Percentiles rank a stretch among this genome's conserved stretches.
Conservation (phyloP, 352 stramenopile genomes). For the Lagenidium sp. region DNA sequence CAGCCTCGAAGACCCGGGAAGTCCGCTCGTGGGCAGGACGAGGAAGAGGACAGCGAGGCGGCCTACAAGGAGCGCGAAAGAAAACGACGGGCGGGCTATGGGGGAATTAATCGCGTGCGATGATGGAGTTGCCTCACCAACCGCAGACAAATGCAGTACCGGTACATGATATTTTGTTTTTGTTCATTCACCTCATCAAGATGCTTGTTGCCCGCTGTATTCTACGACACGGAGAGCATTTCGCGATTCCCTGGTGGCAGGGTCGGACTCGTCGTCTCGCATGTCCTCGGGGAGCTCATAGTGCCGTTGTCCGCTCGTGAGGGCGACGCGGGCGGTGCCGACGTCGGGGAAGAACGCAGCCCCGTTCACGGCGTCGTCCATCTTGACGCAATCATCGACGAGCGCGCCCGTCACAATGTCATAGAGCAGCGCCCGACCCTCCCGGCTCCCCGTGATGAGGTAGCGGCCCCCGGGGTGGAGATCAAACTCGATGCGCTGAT, state of each 20-base stretch:
- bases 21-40: background rate
- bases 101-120: constrained; percentile 43
- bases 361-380: constrained; percentile 59
- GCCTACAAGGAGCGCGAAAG: constrained; percentile 14
- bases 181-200: constrained; percentile 1
- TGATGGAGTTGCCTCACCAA: no score
- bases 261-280: constrained; percentile 19
- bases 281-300: constrained; percentile 60
- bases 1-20: constrained; percentile 7
- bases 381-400: constrained; percentile 29
- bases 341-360: constrained; percentile 68
- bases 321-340: constrained; percentile 26
- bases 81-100: constrained; percentile 29
- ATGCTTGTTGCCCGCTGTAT: constrained; percentile 6
- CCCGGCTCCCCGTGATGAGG: constrained; percentile 49
- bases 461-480: constrained; percentile 51
- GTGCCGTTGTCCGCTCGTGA: constrained; percentile 57
- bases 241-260: constrained; percentile 1
- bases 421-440: constrained; percentile 43
- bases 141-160: no score
- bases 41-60: constrained; percentile 13
- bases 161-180: constrained; percentile 1
- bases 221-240: constrained; percentile 16
- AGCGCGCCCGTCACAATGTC: constrained; percentile 40
- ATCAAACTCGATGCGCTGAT: constrained; percentile 75